Evolutionary conservation across 163 green algal species (phyloP).

Genomic region (Chlorella variabilis): DNA sequence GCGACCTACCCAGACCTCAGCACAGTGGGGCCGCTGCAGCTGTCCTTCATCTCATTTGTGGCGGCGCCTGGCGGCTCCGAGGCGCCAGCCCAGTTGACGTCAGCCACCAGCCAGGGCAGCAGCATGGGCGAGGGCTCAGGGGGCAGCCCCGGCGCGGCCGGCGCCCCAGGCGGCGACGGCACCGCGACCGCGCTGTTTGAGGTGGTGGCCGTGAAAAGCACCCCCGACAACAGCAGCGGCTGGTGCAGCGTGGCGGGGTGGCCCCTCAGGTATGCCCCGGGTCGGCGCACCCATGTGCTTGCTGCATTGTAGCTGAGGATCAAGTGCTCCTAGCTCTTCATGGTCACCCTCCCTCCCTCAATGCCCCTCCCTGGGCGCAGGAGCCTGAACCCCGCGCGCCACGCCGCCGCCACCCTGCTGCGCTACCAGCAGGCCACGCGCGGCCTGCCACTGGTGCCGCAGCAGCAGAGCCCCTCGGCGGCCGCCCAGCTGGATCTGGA

Average conservation of each 20-base stretch:
- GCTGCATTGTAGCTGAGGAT: no score
- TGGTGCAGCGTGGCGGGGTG: slow-evolving; percentile 31
- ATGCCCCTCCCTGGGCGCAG: not conserved
- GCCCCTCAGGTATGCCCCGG: slow-evolving; percentile 42
- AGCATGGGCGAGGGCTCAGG: not conserved
- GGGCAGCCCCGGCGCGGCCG: not conserved
- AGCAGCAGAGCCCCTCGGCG: not conserved
- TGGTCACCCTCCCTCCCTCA: no score
- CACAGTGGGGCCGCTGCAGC: slow-evolving; percentile 42
- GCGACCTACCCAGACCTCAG: slow-evolving; percentile 30
- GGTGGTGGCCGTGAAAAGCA: slow-evolving; percentile 36
- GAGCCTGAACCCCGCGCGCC: slow-evolving; percentile 25
- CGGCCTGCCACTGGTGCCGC: not conserved
- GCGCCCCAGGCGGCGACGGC: not conserved
- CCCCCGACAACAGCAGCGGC: slow-evolving; percentile 25
- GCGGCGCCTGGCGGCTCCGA: not conserved
- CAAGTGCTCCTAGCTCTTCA: no score
- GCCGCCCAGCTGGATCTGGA: not conserved
- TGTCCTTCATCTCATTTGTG: slow-evolving; percentile 31
- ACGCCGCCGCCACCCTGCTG: slow-evolving; percentile 27
- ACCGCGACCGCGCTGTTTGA: slow-evolving; percentile 41
- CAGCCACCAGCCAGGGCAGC: not conserved
- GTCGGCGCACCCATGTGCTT: no score
- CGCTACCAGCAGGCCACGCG: not conserved
- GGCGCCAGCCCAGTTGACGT: not conserved